These are phyloP conservation scores for Polygonum aviculare DNA, from an alignment of 148 eudicot genomes.

Conservation along the genomic window DNA sequence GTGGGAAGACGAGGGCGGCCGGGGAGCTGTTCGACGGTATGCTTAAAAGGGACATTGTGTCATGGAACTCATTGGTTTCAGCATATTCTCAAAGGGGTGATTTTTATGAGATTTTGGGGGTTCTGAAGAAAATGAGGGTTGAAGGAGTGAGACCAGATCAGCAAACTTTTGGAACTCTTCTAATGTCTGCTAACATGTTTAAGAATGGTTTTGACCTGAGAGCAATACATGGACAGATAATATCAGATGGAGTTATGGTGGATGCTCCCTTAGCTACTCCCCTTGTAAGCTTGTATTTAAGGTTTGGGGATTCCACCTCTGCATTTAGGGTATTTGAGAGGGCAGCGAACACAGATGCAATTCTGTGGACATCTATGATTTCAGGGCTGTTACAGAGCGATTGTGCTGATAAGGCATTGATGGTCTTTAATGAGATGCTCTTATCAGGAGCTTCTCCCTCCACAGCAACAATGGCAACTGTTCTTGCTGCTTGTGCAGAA, in stretches of 20 bases:
- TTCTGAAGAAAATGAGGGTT: slow-evolving; percentile 35
- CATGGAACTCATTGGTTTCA: slow-evolving; percentile 84
- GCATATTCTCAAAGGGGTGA: slow-evolving; percentile 42
- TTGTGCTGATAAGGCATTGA: slow-evolving; percentile 39
- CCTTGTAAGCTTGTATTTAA: slow-evolving; percentile 49
- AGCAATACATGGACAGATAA: slow-evolving; percentile 48
- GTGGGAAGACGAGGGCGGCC: slow-evolving; percentile 49
- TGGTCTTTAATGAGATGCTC: slow-evolving; percentile 45
- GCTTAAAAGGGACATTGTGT: slow-evolving; percentile 53
- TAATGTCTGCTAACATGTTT: slow-evolving; percentile 14
- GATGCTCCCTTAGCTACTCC: slow-evolving; percentile 55
- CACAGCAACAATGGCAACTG: slow-evolving; percentile 51
- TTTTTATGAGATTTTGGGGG: slow-evolving; percentile 51
- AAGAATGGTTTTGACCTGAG: slow-evolving; percentile 25
- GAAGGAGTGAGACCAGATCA: slow-evolving; percentile 51
- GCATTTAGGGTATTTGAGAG: slow-evolving; percentile 48
- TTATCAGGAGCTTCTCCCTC: slow-evolving; percentile 36
- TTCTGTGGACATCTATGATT: slow-evolving; percentile 75
- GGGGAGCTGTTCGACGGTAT: slow-evolving; percentile 50
- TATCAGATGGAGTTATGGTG: slow-evolving; percentile 39
- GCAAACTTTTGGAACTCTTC: slow-evolving; percentile 50
- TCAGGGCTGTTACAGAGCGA: slow-evolving; percentile 86
- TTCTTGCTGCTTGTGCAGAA: slow-evolving; percentile 69
- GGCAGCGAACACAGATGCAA: slow-evolving; percentile 46
- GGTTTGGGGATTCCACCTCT: slow-evolving; percentile 31